Percentiles rank a stretch among this genome's conserved stretches.
Conservation (phyloP, 192 early-diverging fungal species). For the Umbelopsis ramanniana region DNA sequence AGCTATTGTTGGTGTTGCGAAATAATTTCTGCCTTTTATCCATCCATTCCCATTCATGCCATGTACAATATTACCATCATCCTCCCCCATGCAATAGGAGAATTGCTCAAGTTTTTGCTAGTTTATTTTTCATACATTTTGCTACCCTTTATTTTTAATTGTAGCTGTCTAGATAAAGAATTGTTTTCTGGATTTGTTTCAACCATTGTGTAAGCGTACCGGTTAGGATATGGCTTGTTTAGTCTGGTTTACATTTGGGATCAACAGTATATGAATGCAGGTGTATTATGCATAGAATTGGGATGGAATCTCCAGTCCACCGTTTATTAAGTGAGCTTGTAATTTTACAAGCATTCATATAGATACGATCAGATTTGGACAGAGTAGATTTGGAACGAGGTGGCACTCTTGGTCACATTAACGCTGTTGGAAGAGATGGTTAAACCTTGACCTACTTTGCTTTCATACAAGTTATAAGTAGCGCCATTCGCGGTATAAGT, state of each 20-base stretch:
- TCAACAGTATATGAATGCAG: too few relatives aligned
- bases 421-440: not conserved
- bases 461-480: not conserved
- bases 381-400: slow-evolving; percentile 1
- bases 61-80: slow-evolving; percentile 15
- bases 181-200: not conserved
- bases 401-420: not conserved
- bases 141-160: slow-evolving; percentile 1
- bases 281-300: too few relatives aligned
- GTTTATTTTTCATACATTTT: not conserved
- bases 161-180: not conserved
- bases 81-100: not conserved
- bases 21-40: slow-evolving; percentile 36
- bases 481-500: not conserved
- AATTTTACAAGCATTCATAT: not conserved
- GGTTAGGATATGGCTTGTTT: too few relatives aligned
- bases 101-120: not conserved
- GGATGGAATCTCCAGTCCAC: too few relatives aligned
- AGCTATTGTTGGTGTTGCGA: slow-evolving; percentile 66
- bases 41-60: slow-evolving; percentile 1
- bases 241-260: too few relatives aligned
- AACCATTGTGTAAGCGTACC: too few relatives aligned
- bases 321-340: not conserved
- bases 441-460: not conserved
- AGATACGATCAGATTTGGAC: not conserved